Evolutionary conservation across 805 yeast genomes (phyloP).

Genomic region (Wickerhamiella lipophila): DNA sequence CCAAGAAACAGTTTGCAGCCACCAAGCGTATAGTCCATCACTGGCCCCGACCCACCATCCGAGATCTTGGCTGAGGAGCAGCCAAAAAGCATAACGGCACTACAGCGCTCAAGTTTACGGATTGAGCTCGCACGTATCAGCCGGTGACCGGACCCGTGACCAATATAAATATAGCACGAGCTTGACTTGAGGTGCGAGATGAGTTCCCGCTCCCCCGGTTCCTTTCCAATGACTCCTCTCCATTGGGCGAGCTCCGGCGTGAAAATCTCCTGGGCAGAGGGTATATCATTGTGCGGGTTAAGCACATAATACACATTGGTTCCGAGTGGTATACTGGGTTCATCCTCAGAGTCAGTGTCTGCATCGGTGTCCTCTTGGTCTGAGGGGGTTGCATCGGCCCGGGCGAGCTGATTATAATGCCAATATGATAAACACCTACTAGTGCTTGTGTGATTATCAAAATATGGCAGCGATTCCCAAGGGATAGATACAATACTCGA

Average conservation of each 20-base stretch:
- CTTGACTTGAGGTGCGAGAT: constrained; percentile 32
- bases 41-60: constrained; percentile 52
- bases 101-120: constrained; percentile 31
- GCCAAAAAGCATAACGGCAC: constrained; percentile 52
- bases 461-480: constrained; percentile 65
- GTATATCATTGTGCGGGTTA: constrained; percentile 73
- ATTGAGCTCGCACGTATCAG: constrained; percentile 48
- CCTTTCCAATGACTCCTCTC: constrained; percentile 39
- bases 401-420: constrained; percentile 33
- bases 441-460: constrained; percentile 4
- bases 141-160: constrained; percentile 96
- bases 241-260: constrained; percentile 39
- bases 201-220: constrained; percentile 49
- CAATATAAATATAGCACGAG: constrained; percentile 60
- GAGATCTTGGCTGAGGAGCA: constrained; percentile 56
- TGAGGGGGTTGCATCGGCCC: constrained; percentile 8
- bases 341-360: neutral
- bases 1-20: constrained; percentile 77
- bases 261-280: constrained; percentile 50
- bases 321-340: no score
- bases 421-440: constrained; percentile 33
- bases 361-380: neutral
- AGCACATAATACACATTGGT: constrained; percentile 41
- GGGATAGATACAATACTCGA: constrained; percentile 59
- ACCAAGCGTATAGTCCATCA: constrained; percentile 60